A percentile compares a stretch with the other conserved stretches of the same genome.
phyloP scores from a whole-genome alignment of 2,329 filamentous ascomycete species.

The Simplicillium sp. region DNA sequence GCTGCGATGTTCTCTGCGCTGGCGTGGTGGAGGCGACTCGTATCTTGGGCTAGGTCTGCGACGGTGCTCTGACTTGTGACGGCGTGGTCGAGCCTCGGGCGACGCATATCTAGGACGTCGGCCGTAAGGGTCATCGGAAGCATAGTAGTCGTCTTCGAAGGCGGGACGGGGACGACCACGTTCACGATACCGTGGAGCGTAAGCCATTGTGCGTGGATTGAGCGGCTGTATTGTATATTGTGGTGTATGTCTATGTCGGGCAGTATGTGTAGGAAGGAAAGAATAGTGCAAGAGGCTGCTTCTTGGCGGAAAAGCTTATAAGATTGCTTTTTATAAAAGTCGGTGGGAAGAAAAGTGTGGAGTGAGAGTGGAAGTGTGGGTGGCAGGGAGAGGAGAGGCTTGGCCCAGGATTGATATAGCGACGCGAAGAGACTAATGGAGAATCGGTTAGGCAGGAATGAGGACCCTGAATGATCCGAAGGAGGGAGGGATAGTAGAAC shows the following conservation, averaged over 20 bases:
- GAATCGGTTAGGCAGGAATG: too few species aligned
- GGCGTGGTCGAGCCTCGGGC: slow-evolving; percentile 8
- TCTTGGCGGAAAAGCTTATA: neutral
- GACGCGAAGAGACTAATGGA: too few species aligned
- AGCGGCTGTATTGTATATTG: neutral
- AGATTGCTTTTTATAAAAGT: neutral
- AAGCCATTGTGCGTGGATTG: slow-evolving; percentile 11
- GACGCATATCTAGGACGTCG: slow-evolving; percentile 8
- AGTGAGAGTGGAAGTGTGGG: too few species aligned
- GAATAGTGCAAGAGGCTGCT: neutral
- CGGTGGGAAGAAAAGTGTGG: too few species aligned
- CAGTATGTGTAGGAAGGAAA: too few species aligned
- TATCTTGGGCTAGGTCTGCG: slow-evolving; percentile 9
- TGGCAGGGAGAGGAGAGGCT: too few species aligned
- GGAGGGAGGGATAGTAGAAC: too few species aligned
- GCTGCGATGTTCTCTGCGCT: slow-evolving; percentile 4
- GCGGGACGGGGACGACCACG: neutral
- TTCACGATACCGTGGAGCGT: too few species aligned
- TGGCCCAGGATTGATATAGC: too few species aligned
- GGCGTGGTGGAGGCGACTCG: neutral
- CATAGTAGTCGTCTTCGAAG: slow-evolving; percentile 12
- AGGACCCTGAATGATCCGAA: too few species aligned
- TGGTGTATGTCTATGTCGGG: too few species aligned
- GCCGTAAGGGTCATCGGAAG: slow-evolving; percentile 12
- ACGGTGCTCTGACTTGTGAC: slow-evolving; percentile 14